A percentile compares a stretch with the other conserved stretches of the same genome.
Evolutionary conservation across 2,329 filamentous ascomycete genomes (phyloP).

Genomic region (Blastomyces parvus): DNA sequence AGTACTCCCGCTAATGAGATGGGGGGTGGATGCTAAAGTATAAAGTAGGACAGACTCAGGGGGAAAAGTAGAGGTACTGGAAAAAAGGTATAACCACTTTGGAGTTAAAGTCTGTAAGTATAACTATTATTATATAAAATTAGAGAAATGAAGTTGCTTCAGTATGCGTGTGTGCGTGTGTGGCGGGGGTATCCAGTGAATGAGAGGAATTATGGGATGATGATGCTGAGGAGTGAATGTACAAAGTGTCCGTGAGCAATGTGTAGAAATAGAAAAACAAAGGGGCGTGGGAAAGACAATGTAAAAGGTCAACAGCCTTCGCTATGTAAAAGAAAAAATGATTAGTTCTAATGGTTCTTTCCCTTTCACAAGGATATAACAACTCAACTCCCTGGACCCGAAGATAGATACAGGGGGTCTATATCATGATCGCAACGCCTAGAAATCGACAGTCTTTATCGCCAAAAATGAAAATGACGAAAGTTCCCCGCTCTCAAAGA

Average conservation of each 20-base stretch:
- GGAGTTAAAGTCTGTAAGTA: background rate
- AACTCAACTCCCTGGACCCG: background rate
- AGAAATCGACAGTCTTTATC: background rate
- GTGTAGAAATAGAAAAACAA: background rate
- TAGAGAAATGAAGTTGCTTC: background rate
- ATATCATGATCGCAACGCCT: background rate
- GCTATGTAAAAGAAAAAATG: background rate
- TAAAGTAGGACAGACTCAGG: background rate
- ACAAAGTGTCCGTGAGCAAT: background rate
- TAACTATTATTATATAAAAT: background rate
- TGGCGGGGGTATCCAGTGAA: conserved; percentile 1
- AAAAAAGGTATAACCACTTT: background rate
- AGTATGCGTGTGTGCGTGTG: background rate
- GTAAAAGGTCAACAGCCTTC: background rate
- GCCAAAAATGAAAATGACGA: background rate
- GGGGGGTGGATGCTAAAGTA: background rate
- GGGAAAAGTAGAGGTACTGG: background rate
- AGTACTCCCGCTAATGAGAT: background rate
- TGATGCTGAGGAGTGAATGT: background rate
- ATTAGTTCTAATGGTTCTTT: background rate
- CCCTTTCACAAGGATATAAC: background rate
- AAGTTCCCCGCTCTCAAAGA: background rate
- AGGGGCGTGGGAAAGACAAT: background rate
- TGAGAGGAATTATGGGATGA: background rate
- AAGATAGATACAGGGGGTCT: background rate